These are phyloP conservation scores for Carex sylvatica DNA, from an alignment of 202 grass and related monocot genomes.

Conservation along the genomic window DNA sequence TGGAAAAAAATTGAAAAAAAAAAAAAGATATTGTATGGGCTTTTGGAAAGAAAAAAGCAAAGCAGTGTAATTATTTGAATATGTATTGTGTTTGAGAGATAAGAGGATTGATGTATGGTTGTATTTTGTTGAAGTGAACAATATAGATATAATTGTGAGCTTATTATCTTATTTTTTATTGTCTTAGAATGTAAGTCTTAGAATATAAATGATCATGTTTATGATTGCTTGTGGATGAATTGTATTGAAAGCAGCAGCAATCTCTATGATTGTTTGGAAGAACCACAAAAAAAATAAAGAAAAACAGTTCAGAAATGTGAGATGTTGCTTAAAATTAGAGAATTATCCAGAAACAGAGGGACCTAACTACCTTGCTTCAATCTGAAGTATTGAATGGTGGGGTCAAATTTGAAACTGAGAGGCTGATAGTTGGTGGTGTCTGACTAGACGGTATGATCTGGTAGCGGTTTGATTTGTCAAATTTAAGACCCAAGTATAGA, in stretches of 20 bases:
- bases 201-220: background rate
- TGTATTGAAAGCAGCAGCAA: background rate
- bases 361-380: background rate
- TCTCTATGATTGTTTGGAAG: background rate
- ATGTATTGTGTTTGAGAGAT: background rate
- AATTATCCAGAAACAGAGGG: no score
- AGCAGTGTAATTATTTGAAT: background rate
- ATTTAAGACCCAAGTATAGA: background rate
- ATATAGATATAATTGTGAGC: background rate
- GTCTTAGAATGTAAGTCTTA: no score
- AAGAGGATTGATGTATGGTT: slow-evolving; percentile 3
- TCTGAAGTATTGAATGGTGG: slow-evolving; percentile 7
- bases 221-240: background rate
- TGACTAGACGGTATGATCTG: slow-evolving; percentile 1
- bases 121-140: background rate
- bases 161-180: slow-evolving; percentile 1
- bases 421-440: background rate
- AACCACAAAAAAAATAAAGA: background rate
- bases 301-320: background rate
- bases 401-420: slow-evolving; percentile 2
- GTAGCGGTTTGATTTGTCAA: background rate
- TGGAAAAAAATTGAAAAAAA: background rate
- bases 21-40: background rate
- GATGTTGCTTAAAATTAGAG: slow-evolving; percentile 4
- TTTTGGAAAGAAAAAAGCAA: background rate